phyloP scores from a whole-genome alignment of 2,329 filamentous ascomycete species.

The Penicillium sp. region DNA sequence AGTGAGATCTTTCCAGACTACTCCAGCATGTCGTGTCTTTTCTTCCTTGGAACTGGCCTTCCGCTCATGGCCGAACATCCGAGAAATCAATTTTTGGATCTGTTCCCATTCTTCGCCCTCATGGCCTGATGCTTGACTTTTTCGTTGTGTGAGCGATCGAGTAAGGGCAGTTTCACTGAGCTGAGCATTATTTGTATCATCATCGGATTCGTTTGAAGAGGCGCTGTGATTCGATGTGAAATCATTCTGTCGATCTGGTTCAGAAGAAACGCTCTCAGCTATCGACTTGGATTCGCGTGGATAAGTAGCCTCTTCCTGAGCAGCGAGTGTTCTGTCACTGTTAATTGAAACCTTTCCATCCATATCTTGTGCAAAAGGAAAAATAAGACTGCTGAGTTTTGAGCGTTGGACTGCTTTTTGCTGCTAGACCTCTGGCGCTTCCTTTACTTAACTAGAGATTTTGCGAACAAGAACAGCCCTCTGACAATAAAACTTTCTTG shows the following conservation, averaged over 20 bases:
- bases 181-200: constrained; percentile 13
- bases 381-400: neutral
- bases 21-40: constrained; percentile 66
- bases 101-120: constrained; percentile 33
- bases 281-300: neutral
- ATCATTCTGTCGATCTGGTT: neutral
- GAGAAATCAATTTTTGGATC: constrained; percentile 58
- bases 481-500: neutral
- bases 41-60: constrained; percentile 68
- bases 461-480: neutral
- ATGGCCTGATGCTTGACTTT: constrained; percentile 23
- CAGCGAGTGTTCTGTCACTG: neutral
- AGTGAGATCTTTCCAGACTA: constrained; percentile 68
- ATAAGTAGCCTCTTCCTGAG: neutral
- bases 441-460: neutral
- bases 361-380: neutral
- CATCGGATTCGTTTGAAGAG: constrained; percentile 1
- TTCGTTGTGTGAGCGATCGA: constrained; percentile 27
- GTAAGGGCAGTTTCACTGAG: constrained; percentile 5
- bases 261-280: constrained; percentile 1
- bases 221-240: constrained; percentile 14
- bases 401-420: neutral
- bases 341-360: neutral
- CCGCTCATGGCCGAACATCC: constrained; percentile 67
- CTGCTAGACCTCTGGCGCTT: neutral